A percentile compares a stretch with the other conserved stretches of the same genome.
Conservation (phyloP, 495 filamentous ascomycete genomes). For the Hypoxylon perforatum region DNA sequence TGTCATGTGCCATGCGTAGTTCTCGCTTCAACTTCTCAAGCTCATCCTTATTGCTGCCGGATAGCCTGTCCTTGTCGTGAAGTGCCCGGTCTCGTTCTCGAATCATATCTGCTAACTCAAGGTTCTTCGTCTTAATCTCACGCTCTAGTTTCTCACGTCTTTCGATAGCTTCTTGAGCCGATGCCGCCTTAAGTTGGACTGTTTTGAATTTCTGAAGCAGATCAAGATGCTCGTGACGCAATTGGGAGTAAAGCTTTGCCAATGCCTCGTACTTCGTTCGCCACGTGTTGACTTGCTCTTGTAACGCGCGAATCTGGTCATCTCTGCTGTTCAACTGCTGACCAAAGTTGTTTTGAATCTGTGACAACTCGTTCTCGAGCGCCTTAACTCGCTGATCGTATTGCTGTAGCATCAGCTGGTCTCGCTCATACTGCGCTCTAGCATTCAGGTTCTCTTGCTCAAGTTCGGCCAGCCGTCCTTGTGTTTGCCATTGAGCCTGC, state of each 20-base stretch:
- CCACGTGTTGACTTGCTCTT: constrained; percentile 97
- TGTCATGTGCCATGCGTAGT: constrained; percentile 89
- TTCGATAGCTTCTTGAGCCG: constrained; percentile 96
- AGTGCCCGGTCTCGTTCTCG: constrained; percentile 94
- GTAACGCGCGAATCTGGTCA: constrained; percentile 89
- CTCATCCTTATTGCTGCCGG: constrained; percentile 90
- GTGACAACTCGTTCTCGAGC: constrained; percentile 84
- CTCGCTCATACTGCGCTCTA: constrained; percentile 93
- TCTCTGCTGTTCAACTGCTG: constrained; percentile 90
- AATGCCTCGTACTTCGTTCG: constrained; percentile 95
- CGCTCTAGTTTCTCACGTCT: constrained; percentile 92
- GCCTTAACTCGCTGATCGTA: constrained; percentile 95
- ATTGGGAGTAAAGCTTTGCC: constrained; percentile 95
- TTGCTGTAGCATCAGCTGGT: constrained; percentile 95
- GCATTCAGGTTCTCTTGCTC: constrained; percentile 96
- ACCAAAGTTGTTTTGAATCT: constrained; percentile 83
- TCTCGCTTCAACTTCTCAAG: constrained; percentile 97
- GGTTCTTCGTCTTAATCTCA: constrained; percentile 98
- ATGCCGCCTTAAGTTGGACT: constrained; percentile 94
- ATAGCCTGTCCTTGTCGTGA: constrained; percentile 87
- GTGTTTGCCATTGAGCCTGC: constrained; percentile 89
- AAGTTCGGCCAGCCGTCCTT: constrained; percentile 91
- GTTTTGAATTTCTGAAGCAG: constrained; percentile 94
- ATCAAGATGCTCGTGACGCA: constrained; percentile 94
- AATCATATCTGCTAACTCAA: constrained; percentile 98